A percentile compares a stretch with the other conserved stretches of the same genome.
These are phyloP conservation scores for Rasamsonia emersonii DNA, from an alignment of 2,329 filamentous ascomycete genomes.

Conservation along the genomic window DNA sequence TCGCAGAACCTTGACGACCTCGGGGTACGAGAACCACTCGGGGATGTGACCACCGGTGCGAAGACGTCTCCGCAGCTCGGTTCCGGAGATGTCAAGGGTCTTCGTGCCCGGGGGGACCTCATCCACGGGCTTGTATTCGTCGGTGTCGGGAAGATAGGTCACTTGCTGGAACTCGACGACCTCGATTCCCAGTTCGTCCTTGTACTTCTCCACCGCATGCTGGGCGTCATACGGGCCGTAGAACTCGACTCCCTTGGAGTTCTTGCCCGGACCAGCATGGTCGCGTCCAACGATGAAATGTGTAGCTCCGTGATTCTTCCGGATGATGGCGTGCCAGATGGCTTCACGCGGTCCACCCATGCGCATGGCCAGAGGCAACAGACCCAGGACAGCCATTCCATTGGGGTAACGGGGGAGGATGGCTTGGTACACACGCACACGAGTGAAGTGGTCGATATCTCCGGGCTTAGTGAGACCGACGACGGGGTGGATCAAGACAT, in stretches of 20 bases:
- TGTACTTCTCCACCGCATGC: conserved; percentile 92
- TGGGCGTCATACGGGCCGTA: conserved; percentile 98
- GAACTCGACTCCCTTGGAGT: conserved; percentile 93
- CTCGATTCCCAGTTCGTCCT: conserved; percentile 92
- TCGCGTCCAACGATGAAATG: conserved; percentile 99
- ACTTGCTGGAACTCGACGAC: conserved; percentile 99
- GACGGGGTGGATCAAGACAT: conserved; percentile 97
- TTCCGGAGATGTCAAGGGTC: conserved; percentile 80
- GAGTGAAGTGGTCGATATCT: conserved; percentile 99
- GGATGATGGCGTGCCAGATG: conserved; percentile 99
- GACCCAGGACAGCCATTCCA: conserved; percentile 94
- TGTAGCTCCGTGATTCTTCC: conserved; percentile 97
- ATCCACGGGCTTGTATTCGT: conserved; percentile 92
- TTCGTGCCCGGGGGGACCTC: conserved; percentile 75
- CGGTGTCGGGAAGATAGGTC: conserved; percentile 94
- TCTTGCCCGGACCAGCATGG: conserved; percentile 96
- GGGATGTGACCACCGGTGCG: conserved; percentile 90
- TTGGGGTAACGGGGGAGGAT: conserved; percentile 95
- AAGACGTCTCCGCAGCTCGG: conserved; percentile 85
- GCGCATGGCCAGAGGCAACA: conserved; percentile 93
- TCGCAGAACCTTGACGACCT: conserved; percentile 91
- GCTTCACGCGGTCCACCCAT: conserved; percentile 98
- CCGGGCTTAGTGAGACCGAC: conserved; percentile 98
- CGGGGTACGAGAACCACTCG: conserved; percentile 99
- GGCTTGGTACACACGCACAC: conserved; percentile 96